phyloP scores from a whole-genome alignment of 345 rosid species.

The Eucalyptus polyanthemos region DNA sequence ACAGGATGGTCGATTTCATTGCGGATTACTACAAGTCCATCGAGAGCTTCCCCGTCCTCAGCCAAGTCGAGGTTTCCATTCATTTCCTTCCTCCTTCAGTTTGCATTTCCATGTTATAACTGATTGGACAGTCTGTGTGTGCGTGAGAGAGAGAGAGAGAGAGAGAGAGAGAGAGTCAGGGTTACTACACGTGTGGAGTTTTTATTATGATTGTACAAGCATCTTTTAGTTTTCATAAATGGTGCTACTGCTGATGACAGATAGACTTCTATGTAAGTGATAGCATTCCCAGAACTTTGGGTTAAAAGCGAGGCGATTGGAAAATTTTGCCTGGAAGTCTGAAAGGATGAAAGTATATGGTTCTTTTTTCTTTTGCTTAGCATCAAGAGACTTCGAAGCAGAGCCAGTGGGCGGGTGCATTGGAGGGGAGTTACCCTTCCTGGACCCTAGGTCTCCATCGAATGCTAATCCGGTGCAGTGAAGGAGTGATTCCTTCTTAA shows the following conservation, averaged over 20 bases:
- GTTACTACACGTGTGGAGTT: background rate
- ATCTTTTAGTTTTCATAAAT: background rate
- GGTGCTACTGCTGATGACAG: background rate
- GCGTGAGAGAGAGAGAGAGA: background rate
- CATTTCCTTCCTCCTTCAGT: background rate
- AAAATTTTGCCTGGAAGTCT: background rate
- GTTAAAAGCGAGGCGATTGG: background rate
- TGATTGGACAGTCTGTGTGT: background rate
- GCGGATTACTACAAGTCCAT: conserved; percentile 82
- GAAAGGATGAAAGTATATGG: background rate
- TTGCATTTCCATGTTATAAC: background rate
- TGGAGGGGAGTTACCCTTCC: background rate
- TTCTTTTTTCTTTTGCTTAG: background rate
- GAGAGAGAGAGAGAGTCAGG: background rate
- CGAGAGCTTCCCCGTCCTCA: conserved; percentile 73
- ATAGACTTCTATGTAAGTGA: background rate
- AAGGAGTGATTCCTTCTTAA: background rate
- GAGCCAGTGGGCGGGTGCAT: background rate
- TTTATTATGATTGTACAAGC: background rate
- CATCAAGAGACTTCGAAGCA: background rate
- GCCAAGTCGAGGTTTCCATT: conserved; percentile 62
- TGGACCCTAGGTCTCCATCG: background rate
- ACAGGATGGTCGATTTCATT: conserved; percentile 86
- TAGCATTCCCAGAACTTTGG: background rate
- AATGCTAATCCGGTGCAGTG: conserved; percentile 10